Evolutionary conservation across 805 yeast genomes (phyloP).

Genomic region (Nematodospora valgi): DNA sequence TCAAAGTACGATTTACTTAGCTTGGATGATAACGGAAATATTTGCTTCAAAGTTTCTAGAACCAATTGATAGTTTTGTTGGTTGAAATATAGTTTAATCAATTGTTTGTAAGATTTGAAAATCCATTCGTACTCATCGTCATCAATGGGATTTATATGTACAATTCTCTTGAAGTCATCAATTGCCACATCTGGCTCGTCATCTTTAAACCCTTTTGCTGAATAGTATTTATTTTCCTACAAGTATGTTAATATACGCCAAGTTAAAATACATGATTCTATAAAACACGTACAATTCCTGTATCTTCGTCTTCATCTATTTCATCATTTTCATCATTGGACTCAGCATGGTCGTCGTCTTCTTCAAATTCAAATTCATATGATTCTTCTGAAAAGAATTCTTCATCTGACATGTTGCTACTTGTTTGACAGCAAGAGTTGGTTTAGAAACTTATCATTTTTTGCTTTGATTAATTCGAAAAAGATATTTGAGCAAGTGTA

Average conservation of each 20-base stretch:
- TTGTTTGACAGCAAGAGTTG: too few relatives aligned
- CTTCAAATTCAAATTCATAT: conserved; percentile 40
- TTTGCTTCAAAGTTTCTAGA: conserved; percentile 18
- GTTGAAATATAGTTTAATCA: conserved; percentile 32
- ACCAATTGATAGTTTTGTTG: conserved; percentile 20
- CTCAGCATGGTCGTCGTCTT: conserved; percentile 30
- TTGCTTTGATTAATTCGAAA: too few relatives aligned
- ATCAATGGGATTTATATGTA: conserved; percentile 5
- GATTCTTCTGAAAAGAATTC: conserved; percentile 36
- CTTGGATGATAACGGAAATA: conserved; percentile 21
- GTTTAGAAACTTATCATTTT: too few relatives aligned
- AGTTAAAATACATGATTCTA: neutral
- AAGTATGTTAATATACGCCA: conserved; percentile 8
- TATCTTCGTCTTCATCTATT: conserved; percentile 21
- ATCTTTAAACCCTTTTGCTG: conserved; percentile 37
- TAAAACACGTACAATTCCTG: conserved; percentile 11
- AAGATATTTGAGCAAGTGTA: too few relatives aligned
- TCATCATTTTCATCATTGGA: conserved; percentile 24
- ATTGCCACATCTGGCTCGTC: conserved; percentile 26
- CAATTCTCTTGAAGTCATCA: conserved; percentile 17
- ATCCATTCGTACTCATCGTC: conserved; percentile 26
- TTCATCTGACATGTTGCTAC: conserved; percentile 39
- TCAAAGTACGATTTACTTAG: conserved; percentile 36
- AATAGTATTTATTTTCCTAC: conserved; percentile 31
- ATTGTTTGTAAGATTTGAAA: conserved; percentile 40